phyloP scores from a whole-genome alignment of 257 asterid genomes.

The Plectranthus barbatus region DNA sequence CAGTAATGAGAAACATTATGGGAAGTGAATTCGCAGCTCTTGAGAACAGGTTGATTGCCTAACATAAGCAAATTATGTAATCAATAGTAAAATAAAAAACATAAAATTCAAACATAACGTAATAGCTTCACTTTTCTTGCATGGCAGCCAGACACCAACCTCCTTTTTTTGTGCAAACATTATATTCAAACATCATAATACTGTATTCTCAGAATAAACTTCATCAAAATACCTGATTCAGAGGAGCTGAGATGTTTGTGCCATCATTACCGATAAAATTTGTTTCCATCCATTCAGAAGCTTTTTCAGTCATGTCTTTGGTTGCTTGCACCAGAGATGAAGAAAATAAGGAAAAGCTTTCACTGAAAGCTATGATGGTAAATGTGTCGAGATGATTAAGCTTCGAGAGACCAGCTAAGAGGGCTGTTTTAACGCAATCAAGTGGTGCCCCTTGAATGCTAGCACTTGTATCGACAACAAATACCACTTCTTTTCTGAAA shows the following conservation, averaged over 20 bases:
- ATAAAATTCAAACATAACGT: no score
- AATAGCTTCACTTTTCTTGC: no score
- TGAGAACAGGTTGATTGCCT: slow-evolving; percentile 73
- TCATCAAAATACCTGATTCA: slow-evolving; percentile 45
- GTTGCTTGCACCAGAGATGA: slow-evolving; percentile 43
- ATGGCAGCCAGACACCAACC: no score
- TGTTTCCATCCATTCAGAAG: slow-evolving; percentile 46
- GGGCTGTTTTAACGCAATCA: slow-evolving; percentile 49
- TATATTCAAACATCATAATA: no score
- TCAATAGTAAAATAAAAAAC: no score
- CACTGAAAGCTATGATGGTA: slow-evolving; percentile 61
- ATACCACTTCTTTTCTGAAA: slow-evolving; percentile 66
- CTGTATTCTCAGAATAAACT: neutral
- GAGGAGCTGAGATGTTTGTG: slow-evolving; percentile 50
- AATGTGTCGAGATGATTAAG: slow-evolving; percentile 56
- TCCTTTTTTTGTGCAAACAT: no score
- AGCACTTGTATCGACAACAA: slow-evolving; percentile 60
- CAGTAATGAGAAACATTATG: slow-evolving; percentile 60
- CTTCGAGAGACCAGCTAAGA: slow-evolving; percentile 42
- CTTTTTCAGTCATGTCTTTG: slow-evolving; percentile 37
- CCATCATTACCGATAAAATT: slow-evolving; percentile 57
- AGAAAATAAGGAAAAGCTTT: slow-evolving; percentile 35
- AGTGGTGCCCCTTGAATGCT: slow-evolving; percentile 74
- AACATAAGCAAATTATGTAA: slow-evolving; percentile 13
- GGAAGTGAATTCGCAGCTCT: slow-evolving; percentile 38